Evolutionary conservation across 257 asterid species (phyloP).

Genomic region (Schizonepeta tenuifolia): DNA sequence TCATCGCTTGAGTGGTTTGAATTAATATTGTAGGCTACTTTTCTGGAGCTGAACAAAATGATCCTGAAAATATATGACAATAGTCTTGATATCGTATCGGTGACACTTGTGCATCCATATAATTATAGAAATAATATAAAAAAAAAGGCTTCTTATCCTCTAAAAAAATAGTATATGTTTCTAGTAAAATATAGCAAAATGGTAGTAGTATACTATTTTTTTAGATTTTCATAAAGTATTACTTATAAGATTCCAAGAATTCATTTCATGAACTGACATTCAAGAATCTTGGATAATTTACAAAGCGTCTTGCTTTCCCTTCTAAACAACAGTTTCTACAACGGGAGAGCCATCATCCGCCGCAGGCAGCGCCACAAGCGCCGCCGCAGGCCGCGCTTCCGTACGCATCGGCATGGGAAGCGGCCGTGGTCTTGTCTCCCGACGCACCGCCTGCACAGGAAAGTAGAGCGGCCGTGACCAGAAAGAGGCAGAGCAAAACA

Average conservation of each 20-base stretch:
- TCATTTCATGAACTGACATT: neutral
- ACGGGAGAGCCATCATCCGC: constrained; percentile 35
- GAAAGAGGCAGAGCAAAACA: constrained; percentile 38
- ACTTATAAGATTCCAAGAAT: neutral
- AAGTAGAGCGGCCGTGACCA: constrained; percentile 35
- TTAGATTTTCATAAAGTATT: neutral
- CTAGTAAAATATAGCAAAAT: neutral
- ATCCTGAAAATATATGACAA: too few relatives aligned
- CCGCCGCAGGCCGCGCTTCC: constrained; percentile 42
- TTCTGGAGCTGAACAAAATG: too few relatives aligned
- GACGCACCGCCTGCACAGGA: constrained; percentile 47
- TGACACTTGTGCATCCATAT: neutral
- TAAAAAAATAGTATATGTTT: too few relatives aligned
- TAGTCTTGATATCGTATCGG: too few relatives aligned
- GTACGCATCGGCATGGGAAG: constrained; percentile 38
- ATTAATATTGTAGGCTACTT: too few relatives aligned
- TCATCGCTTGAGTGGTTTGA: too few relatives aligned
- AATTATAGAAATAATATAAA: neutral
- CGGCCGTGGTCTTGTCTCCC: constrained; percentile 35
- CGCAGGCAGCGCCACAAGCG: constrained; percentile 48
- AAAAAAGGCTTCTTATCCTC: too few relatives aligned
- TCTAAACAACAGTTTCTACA: neutral
- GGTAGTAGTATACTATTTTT: too few relatives aligned
- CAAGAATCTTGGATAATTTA: constrained; percentile 6
- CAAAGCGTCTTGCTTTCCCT: constrained; percentile 5